These are phyloP conservation scores for Oldenlandia corymbosa DNA, from an alignment of 257 asterid species.

Conservation along the genomic window DNA sequence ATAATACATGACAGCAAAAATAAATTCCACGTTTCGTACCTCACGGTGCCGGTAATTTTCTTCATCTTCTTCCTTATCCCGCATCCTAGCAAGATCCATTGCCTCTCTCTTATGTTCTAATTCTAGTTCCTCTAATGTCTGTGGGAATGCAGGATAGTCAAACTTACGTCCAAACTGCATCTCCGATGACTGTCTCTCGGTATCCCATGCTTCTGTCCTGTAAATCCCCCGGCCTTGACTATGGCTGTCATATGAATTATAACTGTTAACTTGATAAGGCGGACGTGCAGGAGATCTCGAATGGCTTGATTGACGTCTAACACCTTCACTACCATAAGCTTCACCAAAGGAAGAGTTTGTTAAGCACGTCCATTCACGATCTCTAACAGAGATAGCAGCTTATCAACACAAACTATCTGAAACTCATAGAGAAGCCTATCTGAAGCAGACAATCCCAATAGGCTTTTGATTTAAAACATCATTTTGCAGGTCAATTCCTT, in stretches of 20 bases:
- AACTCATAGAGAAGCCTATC: slow-evolving; percentile 62
- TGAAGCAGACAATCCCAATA: slow-evolving; percentile 56
- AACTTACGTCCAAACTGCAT: slow-evolving; percentile 43
- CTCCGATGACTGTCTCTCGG: slow-evolving; percentile 52
- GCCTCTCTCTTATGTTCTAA: slow-evolving; percentile 69
- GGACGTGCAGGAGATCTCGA: slow-evolving; percentile 80
- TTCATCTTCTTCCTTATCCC: slow-evolving; percentile 95
- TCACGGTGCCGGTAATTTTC: slow-evolving; percentile 87
- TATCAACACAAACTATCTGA: slow-evolving; percentile 67
- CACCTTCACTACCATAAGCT: slow-evolving; percentile 97
- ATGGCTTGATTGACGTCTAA: slow-evolving; percentile 71
- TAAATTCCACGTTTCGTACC: slow-evolving; percentile 34
- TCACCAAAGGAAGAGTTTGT: slow-evolving; percentile 90
- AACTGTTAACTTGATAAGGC: slow-evolving; percentile 43
- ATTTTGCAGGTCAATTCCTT: slow-evolving; percentile 49
- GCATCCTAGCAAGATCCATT: slow-evolving; percentile 73
- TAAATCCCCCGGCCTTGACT: slow-evolving; percentile 58
- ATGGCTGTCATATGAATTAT: slow-evolving; percentile 56
- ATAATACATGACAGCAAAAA: slow-evolving; percentile 1
- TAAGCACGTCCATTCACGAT: slow-evolving; percentile 69
- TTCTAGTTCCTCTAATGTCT: slow-evolving; percentile 71
- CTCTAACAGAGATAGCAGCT: slow-evolving; percentile 78
- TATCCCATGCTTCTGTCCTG: slow-evolving; percentile 66
- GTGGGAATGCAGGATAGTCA: slow-evolving; percentile 51
- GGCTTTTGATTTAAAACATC: slow-evolving; percentile 54